Evolutionary conservation across 371 early-diverging fungal genomes (phyloP), one percentile per base, ranked within the genome.

Genomic region (Syncephalastrum contaminatum): DNA sequence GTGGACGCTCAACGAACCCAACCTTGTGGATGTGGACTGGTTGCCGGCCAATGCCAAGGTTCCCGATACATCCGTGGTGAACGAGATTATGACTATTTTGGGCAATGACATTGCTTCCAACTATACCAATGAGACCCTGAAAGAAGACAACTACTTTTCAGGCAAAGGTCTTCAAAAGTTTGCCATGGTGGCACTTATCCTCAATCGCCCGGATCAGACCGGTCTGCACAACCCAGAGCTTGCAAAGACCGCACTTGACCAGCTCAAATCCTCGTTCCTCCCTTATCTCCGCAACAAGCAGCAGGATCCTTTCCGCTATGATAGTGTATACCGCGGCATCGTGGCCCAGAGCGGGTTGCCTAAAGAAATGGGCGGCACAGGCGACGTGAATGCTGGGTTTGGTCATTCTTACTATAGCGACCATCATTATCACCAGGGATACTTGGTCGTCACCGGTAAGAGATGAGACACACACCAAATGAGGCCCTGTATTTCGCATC

Each of bases 381-480:
- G 70, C 16, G 56, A 79, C 54, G 43, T 51, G 0, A 48, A 67
- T 48, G 73, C 75, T 8, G 75, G 50, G 4, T 79, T 79, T 65
- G 80, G 80, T 0, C 80, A 79, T 53, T 54, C 73, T 6, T 79
- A 75, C 41, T 79, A 79, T 52, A 85, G 72, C 60, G 92, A 91
- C 59, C 92, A 90, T 62, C 90, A 91, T 62, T 90, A 86, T 75
- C 92, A 91, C 60, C 88, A 90, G 50, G 92, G 92, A 0, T 90
- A 91, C 24, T 43, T 77, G 8, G 50, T 74, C 18, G 78, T 77
- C 0, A 72, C 78, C 60, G 77, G 77, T 77, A 72, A 54, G 15
- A 8, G 10, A n/a, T n/a, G n/a, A n/a, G n/a, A n/a, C n/a, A n/a
- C n/a, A n/a, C n/a, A n/a, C n/a, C n/a, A n/a, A n/a, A n/a, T n/a